A percentile compares a stretch with the other conserved stretches of the same genome.
Conservation (phyloP, 2,329 filamentous ascomycete species). For the Fusarium euwallaceae region DNA sequence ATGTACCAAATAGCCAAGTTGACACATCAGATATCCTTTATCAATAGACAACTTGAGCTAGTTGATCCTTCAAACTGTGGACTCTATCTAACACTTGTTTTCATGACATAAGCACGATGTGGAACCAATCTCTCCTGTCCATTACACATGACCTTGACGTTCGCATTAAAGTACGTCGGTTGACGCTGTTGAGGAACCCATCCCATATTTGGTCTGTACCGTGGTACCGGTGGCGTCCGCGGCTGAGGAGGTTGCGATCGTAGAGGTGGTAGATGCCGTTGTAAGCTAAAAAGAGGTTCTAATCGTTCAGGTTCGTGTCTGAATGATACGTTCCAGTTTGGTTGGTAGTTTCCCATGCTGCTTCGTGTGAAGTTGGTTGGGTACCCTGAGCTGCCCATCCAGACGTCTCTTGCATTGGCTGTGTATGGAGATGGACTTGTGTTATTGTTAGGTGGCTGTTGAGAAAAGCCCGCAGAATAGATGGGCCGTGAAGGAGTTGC, state of each 20-base stretch:
- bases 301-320: slow-evolving; percentile 29
- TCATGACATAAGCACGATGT: slow-evolving; percentile 5
- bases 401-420: neutral
- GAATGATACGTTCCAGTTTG: neutral
- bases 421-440: slow-evolving; percentile 7
- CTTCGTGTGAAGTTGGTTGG: slow-evolving; percentile 23
- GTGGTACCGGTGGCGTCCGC: neutral
- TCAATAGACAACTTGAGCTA: neutral
- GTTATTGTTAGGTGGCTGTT: neutral
- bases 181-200: neutral
- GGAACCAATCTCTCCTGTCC: slow-evolving; percentile 13
- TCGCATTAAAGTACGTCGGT: neutral
- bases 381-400: slow-evolving; percentile 41
- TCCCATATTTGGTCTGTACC: neutral
- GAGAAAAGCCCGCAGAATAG: rapidly evolving
- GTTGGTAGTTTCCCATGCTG: slow-evolving; percentile 17
- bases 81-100: neutral
- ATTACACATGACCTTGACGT: neutral
- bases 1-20: neutral
- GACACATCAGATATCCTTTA: neutral
- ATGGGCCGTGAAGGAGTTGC: neutral
- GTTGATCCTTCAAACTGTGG: neutral
- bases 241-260: neutral
- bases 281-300: slow-evolving; percentile 33
- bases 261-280: neutral